A percentile compares a stretch with the other conserved stretches of the same genome.
Evolutionary conservation across 1,139 yeast genomes (phyloP).

Genomic region (Pichia sp.): DNA sequence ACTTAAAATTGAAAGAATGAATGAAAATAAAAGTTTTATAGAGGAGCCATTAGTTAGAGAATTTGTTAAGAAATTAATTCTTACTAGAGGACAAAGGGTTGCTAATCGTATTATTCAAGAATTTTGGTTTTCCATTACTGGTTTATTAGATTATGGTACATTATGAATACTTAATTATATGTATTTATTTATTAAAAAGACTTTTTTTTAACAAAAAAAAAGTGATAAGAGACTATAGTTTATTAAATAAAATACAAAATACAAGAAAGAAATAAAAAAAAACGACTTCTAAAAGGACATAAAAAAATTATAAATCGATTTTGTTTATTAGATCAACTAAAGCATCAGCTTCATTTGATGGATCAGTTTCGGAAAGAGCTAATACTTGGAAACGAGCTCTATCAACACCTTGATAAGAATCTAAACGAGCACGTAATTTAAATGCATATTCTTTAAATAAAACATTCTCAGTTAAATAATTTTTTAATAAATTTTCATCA

Average conservation of each 20-base stretch:
- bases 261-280: constrained; percentile 2
- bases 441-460: constrained; percentile 67
- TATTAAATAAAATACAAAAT: not conserved
- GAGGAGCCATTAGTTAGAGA: constrained; percentile 22
- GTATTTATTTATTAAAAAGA: too few species aligned
- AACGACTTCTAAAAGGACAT: not conserved
- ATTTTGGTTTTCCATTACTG: constrained; percentile 58
- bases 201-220: too few species aligned
- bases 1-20: constrained; percentile 28
- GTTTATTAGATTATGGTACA: constrained; percentile 39
- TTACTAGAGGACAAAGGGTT: constrained; percentile 60
- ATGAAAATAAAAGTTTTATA: not conserved
- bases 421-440: constrained; percentile 77
- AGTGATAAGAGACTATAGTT: too few species aligned
- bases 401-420: constrained; percentile 70
- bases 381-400: constrained; percentile 71
- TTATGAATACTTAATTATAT: not conserved
- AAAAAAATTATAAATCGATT: constrained; percentile 29
- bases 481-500: constrained; percentile 42
- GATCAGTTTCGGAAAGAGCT: constrained; percentile 51
- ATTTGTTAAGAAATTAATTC: constrained; percentile 49
- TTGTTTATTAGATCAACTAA: constrained; percentile 47
- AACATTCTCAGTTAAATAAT: constrained; percentile 41
- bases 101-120: constrained; percentile 52
- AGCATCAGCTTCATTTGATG: constrained; percentile 52